Conservation (phyloP, 352 stramenopile species). For the Phytophthora kernoviae region DNA sequence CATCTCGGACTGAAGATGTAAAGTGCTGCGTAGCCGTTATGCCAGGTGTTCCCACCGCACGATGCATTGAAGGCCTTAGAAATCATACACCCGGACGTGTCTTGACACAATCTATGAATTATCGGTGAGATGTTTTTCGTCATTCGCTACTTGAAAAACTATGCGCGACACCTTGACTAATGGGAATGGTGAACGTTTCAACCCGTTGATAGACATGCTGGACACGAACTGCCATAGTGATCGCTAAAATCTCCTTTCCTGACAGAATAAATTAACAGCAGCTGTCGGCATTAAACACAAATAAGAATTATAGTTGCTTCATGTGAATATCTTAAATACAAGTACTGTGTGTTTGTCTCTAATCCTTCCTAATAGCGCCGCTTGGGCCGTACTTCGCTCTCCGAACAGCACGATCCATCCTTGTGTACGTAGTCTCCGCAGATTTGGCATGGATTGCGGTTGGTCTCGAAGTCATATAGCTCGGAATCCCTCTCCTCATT, state of each 20-base stretch:
- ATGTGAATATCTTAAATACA: neutral
- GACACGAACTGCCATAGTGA: neutral
- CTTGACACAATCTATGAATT: slow-evolving; percentile 5
- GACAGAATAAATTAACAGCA: no score
- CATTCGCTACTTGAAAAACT: no score
- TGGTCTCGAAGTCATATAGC: slow-evolving; percentile 17
- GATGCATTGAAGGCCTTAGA: neutral
- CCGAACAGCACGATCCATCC: slow-evolving; percentile 20
- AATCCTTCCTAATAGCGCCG: slow-evolving; percentile 1
- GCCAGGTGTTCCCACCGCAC: slow-evolving; percentile 9
- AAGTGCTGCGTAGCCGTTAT: neutral
- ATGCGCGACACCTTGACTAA: no score
- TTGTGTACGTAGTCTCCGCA: slow-evolving; percentile 19
- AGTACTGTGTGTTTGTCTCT: neutral
- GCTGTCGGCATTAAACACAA: no score
- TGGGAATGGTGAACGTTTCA: no score
- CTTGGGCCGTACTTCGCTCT: slow-evolving; percentile 12
- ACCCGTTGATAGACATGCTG: neutral
- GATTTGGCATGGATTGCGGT: slow-evolving; percentile 10
- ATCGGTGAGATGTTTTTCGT: no score
- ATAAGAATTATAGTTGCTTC: neutral
- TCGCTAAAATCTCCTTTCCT: no score
- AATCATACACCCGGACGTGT: neutral
- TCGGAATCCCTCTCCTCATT: slow-evolving; percentile 11
- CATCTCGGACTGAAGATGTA: no score